Conservation (phyloP, 2,329 filamentous ascomycete genomes). For the Myriosclerotinia curreyana region DNA sequence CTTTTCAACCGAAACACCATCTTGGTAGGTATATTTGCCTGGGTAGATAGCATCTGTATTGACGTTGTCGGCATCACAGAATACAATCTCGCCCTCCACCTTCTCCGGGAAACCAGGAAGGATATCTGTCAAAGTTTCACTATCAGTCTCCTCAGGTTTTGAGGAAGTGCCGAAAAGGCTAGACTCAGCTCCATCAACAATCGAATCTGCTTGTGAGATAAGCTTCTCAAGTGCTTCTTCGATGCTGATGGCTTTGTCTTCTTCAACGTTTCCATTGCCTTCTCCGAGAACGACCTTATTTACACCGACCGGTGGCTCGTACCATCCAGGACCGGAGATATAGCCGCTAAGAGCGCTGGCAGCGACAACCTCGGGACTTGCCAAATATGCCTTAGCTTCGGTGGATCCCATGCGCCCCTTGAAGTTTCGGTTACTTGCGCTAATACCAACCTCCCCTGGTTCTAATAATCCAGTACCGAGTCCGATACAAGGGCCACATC, state of each 20-base stretch:
- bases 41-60: conserved; percentile 94
- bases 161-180: conserved; percentile 35
- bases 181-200: conserved; percentile 40
- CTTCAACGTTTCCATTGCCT: conserved; percentile 62
- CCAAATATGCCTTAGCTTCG: conserved; percentile 79
- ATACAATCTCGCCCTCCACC: conserved; percentile 82
- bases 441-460: conserved; percentile 81
- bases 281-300: conserved; percentile 68
- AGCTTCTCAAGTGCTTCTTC: conserved; percentile 71
- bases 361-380: conserved; percentile 86
- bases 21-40: conserved; percentile 89
- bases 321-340: conserved; percentile 75
- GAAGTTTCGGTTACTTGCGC: conserved; percentile 83
- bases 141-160: conserved; percentile 46
- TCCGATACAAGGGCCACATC: conserved; percentile 85
- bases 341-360: conserved; percentile 75
- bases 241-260: conserved; percentile 63
- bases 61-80: conserved; percentile 81
- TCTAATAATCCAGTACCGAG: conserved; percentile 75
- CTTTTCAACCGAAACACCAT: conserved; percentile 68
- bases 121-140: conserved; percentile 60
- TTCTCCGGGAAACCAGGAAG: conserved; percentile 83
- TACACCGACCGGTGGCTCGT: conserved; percentile 66
- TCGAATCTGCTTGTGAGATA: conserved; percentile 61
- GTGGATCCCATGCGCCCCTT: conserved; percentile 84